Evolutionary conservation across 192 early-diverging fungal species (phyloP), one percentile per base, ranked within the genome.

Genomic region (Backusella parvicylindrica): DNA sequence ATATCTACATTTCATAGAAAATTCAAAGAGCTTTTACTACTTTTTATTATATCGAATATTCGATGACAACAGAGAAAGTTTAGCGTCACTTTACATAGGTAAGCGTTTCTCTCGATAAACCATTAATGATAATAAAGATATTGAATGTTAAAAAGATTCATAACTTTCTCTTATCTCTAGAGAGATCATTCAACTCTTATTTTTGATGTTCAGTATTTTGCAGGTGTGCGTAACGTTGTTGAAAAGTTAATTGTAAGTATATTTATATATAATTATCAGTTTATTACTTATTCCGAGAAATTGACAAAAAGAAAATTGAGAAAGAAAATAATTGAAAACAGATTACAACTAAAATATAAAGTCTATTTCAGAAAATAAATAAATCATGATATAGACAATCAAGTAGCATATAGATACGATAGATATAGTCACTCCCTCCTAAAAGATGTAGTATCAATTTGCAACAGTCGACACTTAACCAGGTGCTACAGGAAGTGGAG

Each of bases 1-100:
- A 13, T n/a, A n/a, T n/a, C n/a, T n/a, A n/a, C n/a, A n/a, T n/a
- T n/a, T n/a, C n/a, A n/a, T n/a, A n/a, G n/a, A n/a, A n/a, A n/a
- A n/a, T n/a, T n/a, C n/a, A n/a, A n/a, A 87, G 90, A 74, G 80
- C 87, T 79, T 97, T 98, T 84, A 84, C 85, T 67, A 84, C 91
- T 3, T 98, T 80, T 81, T 98, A 98, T 89, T 98, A 98, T 85
- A 98, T 85, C 64, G 86, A 68, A 88, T 90, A 15, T 98, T 98
- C 82, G 95, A 95, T 81, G 16, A 73, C 30, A 84, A 93, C 83
- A 90, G 96, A 67, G 68, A 71, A 4, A 74, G 74, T 0, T 87
- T 98, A 41, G 80, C 73, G 15, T 73, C 87, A 37, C 90, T 98
- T 72, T 98, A 97, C 83, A 95, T 97, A 92, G 69, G 92, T 53